Evolutionary conservation across 2,329 filamentous ascomycete genomes (phyloP).

Genomic region (Dactylellina drechsleri): DNA sequence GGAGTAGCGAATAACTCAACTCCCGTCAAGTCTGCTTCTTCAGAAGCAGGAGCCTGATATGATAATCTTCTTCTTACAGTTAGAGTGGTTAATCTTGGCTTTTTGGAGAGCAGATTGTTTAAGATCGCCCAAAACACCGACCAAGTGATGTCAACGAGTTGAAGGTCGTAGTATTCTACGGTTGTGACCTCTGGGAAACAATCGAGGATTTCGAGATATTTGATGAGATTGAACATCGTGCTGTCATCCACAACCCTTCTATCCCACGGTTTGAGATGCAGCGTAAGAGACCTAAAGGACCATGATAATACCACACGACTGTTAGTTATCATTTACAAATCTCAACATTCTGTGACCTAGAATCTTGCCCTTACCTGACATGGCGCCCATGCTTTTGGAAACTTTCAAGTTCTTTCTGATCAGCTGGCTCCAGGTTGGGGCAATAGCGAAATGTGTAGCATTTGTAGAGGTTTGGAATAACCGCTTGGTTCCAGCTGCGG

Average conservation of each 20-base stretch:
- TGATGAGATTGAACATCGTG: not conserved
- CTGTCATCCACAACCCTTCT: not conserved
- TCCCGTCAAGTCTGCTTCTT: not conserved
- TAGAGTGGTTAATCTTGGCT: conserved; percentile 15
- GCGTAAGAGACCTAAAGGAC: conserved; percentile 4
- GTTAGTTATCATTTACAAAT: not conserved
- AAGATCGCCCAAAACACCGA: conserved; percentile 32
- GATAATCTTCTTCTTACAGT: conserved; percentile 1
- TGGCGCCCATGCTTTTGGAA: conserved; percentile 39
- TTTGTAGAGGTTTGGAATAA: conserved; percentile 36
- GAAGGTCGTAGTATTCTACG: conserved; percentile 34
- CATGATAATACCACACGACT: not conserved
- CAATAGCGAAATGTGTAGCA: conserved; percentile 33
- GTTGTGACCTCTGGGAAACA: conserved; percentile 16
- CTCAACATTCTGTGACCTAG: not conserved
- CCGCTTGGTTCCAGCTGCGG: conserved; percentile 32
- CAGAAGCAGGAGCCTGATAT: not conserved
- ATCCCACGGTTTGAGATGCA: conserved; percentile 20
- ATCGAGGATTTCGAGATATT: conserved; percentile 7
- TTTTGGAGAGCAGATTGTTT: conserved; percentile 20
- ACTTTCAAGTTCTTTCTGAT: conserved; percentile 25
- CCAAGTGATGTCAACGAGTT: conserved; percentile 10
- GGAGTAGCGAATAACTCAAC: not conserved
- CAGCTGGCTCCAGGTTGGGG: not conserved
- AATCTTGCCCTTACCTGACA: conserved; percentile 23